Evolutionary conservation across 2,329 filamentous ascomycete species (phyloP).

Genomic region (Torrubiella hemipterigena): DNA sequence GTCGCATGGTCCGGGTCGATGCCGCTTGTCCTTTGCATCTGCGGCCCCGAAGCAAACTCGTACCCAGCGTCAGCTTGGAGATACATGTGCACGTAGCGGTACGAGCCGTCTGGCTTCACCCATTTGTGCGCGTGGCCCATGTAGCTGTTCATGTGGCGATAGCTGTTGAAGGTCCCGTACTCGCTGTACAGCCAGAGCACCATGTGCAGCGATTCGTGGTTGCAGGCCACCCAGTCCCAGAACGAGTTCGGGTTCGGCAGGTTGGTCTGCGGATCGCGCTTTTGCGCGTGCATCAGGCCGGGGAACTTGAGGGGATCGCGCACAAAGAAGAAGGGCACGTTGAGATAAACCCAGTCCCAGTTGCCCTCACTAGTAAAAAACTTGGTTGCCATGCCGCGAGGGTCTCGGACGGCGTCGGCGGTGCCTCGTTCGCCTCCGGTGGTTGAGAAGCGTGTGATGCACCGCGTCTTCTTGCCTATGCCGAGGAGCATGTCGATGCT

Average conservation of each 20-base stretch:
- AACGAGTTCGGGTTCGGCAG: neutral
- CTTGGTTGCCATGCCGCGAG: conserved; percentile 51
- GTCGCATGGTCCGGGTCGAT: neutral
- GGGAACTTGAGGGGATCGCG: neutral
- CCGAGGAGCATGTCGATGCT: conserved; percentile 38
- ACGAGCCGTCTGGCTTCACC: neutral
- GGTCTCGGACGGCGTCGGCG: conserved; percentile 56
- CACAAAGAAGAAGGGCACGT: neutral
- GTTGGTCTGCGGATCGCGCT: neutral
- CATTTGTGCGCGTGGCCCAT: neutral
- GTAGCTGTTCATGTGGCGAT: neutral
- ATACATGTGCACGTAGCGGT: neutral
- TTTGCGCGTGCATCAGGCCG: neutral
- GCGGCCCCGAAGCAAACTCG: neutral
- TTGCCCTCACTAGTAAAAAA: conserved; percentile 60
- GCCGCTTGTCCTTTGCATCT: neutral
- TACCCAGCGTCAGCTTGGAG: neutral
- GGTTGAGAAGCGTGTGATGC: conserved; percentile 58
- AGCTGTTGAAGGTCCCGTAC: neutral
- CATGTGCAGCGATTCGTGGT: neutral
- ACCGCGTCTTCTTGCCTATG: conserved; percentile 40
- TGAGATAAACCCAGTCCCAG: conserved; percentile 38
- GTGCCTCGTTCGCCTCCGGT: conserved; percentile 58
- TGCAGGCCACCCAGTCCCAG: neutral
- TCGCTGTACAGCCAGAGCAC: neutral